phyloP scores from a whole-genome alignment of 148 eudicot genomes.

The Chenopodium album region DNA sequence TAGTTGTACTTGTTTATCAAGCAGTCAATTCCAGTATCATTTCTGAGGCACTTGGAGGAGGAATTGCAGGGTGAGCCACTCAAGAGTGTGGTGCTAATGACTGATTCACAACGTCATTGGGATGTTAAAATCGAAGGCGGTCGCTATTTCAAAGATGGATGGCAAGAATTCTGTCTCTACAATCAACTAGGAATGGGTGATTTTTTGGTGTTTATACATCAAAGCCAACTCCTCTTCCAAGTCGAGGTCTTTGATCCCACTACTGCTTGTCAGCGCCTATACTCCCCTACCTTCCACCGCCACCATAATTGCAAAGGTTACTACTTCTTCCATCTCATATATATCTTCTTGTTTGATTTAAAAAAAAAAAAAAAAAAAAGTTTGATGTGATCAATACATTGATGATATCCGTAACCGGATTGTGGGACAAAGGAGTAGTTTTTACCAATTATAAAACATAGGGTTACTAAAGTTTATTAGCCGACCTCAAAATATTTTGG shows the following conservation, averaged over 20 bases:
- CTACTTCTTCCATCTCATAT: too few relatives aligned
- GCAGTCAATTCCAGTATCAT: conserved; percentile 21
- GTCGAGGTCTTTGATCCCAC: conserved; percentile 13
- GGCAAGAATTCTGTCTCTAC: conserved; percentile 19
- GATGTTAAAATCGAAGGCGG: conserved; percentile 14
- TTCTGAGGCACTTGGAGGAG: background rate
- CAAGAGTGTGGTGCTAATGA: background rate
- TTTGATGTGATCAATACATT: too few relatives aligned
- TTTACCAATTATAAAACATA: too few relatives aligned
- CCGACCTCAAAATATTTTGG: too few relatives aligned
- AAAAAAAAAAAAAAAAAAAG: too few relatives aligned
- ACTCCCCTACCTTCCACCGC: background rate
- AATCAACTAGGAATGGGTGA: conserved; percentile 9
- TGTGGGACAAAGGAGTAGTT: too few relatives aligned
- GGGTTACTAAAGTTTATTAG: too few relatives aligned
- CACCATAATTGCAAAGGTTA: too few relatives aligned
- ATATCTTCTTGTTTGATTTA: too few relatives aligned
- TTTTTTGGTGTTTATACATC: conserved; percentile 17
- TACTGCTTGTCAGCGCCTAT: conserved; percentile 19
- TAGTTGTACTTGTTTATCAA: background rate
- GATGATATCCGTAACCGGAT: too few relatives aligned
- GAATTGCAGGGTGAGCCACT: background rate
- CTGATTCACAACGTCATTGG: conserved; percentile 6
- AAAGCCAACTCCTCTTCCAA: too few relatives aligned
- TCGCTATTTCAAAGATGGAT: conserved; percentile 20